Conservation (phyloP, 1,284 basidiomycete species). For the Coriolopsis trogii region DNA sequence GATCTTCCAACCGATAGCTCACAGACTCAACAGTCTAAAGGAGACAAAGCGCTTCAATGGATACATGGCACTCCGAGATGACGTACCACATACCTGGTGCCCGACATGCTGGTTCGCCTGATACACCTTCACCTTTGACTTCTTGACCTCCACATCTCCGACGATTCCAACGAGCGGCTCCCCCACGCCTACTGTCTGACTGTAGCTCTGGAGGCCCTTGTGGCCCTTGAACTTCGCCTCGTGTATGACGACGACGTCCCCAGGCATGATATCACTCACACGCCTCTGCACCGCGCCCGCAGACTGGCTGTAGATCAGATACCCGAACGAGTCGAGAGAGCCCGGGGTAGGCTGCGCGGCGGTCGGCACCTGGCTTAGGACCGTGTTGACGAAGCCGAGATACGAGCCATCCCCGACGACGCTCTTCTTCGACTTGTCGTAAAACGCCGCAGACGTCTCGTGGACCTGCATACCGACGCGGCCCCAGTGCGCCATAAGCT, state of each 20-base stretch:
- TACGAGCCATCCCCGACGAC: constrained; percentile 86
- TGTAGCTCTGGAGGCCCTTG: constrained; percentile 79
- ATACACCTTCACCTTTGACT: constrained; percentile 81
- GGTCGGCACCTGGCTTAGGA: constrained; percentile 61
- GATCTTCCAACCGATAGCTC: constrained; percentile 86
- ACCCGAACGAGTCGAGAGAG: constrained; percentile 58
- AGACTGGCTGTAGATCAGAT: constrained; percentile 76
- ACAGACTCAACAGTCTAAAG: constrained; percentile 73
- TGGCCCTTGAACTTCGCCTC: constrained; percentile 89
- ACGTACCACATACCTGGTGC: constrained; percentile 55
- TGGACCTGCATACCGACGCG: constrained; percentile 77
- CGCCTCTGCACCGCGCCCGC: constrained; percentile 69
- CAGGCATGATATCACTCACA: constrained; percentile 81
- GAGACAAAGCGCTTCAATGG: constrained; percentile 15
- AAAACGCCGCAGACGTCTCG: constrained; percentile 67
- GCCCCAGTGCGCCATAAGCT: constrained; percentile 71
- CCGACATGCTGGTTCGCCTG: constrained; percentile 83
- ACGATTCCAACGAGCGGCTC: constrained; percentile 77
- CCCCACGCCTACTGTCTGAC: constrained; percentile 57
- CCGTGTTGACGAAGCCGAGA: constrained; percentile 72
- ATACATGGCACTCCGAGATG: constrained; percentile 8
- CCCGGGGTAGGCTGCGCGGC: constrained; percentile 42
- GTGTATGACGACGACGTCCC: constrained; percentile 78
- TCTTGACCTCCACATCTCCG: constrained; percentile 82
- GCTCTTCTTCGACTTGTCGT: constrained; percentile 73